Evolutionary conservation across 345 rosid genomes (phyloP).

Genomic region (Alliaria petiolata): DNA sequence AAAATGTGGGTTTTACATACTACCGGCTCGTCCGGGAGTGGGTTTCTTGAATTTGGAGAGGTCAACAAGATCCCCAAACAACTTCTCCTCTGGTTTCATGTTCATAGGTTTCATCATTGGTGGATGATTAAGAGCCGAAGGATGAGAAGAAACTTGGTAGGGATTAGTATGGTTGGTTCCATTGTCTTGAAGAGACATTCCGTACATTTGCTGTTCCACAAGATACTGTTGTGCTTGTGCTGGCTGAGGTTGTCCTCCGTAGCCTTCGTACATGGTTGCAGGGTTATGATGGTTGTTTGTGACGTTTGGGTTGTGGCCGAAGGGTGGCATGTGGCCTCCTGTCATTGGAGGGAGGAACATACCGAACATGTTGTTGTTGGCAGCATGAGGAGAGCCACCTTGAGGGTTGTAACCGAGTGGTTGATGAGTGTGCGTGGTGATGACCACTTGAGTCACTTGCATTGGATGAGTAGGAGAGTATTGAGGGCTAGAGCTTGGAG

Average conservation of each 20-base stretch:
- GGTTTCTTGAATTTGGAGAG: slow-evolving; percentile 72
- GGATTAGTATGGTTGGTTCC: slow-evolving; percentile 31
- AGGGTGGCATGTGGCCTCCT: slow-evolving; percentile 22
- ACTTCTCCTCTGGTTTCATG: slow-evolving; percentile 70
- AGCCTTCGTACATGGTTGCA: slow-evolving; percentile 20
- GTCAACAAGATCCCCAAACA: slow-evolving; percentile 95
- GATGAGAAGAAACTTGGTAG: slow-evolving; percentile 50
- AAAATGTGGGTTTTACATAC: slow-evolving; percentile 49
- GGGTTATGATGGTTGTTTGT: background rate
- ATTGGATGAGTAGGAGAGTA: slow-evolving; percentile 46
- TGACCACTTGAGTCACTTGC: slow-evolving; percentile 67
- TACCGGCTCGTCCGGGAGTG: slow-evolving; percentile 64
- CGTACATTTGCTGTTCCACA: slow-evolving; percentile 74
- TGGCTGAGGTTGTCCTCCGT: slow-evolving; percentile 49
- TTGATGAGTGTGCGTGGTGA: slow-evolving; percentile 47
- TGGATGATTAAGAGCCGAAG: slow-evolving; percentile 32
- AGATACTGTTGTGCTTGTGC: slow-evolving; percentile 48
- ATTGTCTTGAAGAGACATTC: slow-evolving; percentile 55
- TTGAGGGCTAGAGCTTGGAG: slow-evolving; percentile 52
- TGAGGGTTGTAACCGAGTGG: slow-evolving; percentile 52
- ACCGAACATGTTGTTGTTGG: slow-evolving; percentile 51
- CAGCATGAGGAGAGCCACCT: slow-evolving; percentile 36
- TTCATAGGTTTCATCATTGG: slow-evolving; percentile 46
- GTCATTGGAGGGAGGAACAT: slow-evolving; percentile 59
- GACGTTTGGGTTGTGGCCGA: slow-evolving; percentile 22